These are phyloP conservation scores for Penicillium longicatenatum DNA, from an alignment of 495 filamentous ascomycete genomes.

Conservation along the genomic window DNA sequence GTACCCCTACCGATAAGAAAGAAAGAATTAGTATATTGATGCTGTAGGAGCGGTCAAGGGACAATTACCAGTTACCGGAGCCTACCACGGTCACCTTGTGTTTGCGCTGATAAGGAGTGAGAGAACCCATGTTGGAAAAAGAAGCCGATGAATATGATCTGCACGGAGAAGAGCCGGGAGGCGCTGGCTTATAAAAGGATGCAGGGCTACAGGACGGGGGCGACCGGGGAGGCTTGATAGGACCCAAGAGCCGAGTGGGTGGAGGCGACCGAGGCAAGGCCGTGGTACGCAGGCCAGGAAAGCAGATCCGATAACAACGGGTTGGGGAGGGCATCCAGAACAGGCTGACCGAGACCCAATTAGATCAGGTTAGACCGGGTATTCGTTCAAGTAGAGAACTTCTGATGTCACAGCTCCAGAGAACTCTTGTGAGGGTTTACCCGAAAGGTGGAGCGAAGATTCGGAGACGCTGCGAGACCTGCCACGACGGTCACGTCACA, in stretches of 20 bases:
- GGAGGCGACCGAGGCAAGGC: slow-evolving; percentile 29
- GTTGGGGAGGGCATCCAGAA: slow-evolving; percentile 23
- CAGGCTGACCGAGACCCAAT: slow-evolving; percentile 13
- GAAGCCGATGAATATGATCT: slow-evolving; percentile 28
- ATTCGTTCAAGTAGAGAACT: slow-evolving; percentile 4
- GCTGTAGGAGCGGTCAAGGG: neutral
- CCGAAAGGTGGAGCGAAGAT: slow-evolving; percentile 14
- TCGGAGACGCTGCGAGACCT: slow-evolving; percentile 1
- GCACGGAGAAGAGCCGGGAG: slow-evolving; percentile 14
- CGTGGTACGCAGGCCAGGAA: slow-evolving; percentile 23
- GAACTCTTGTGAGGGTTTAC: slow-evolving; percentile 6
- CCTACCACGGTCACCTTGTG: slow-evolving; percentile 95
- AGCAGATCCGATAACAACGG: slow-evolving; percentile 24
- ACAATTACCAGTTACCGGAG: slow-evolving; percentile 86
- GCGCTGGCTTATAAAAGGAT: slow-evolving; percentile 20
- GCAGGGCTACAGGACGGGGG: slow-evolving; percentile 26
- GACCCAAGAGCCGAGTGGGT: slow-evolving; percentile 23
- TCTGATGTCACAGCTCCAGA: slow-evolving; percentile 21
- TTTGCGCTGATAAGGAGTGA: slow-evolving; percentile 58
- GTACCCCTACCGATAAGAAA: slow-evolving; percentile 65
- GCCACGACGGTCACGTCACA: slow-evolving; percentile 15
- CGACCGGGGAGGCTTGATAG: slow-evolving; percentile 16
- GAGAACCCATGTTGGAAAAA: slow-evolving; percentile 41
- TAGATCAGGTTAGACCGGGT: slow-evolving; percentile 12
- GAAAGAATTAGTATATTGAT: neutral